phyloP scores from a whole-genome alignment of 805 yeast genomes.

The Teunomyces pallodes region DNA sequence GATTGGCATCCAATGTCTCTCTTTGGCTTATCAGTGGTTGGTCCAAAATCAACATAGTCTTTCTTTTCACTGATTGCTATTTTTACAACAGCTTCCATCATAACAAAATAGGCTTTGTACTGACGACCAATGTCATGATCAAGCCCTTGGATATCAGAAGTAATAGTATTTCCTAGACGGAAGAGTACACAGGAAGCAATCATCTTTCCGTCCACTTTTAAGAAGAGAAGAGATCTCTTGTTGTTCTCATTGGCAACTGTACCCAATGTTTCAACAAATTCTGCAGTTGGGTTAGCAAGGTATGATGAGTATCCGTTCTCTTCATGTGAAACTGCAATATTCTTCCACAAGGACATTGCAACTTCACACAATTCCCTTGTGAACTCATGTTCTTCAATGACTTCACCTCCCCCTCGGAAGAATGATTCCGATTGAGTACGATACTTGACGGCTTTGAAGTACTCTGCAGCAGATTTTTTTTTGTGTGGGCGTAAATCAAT shows the following conservation, averaged over 20 bases:
- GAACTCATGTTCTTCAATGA: constrained; percentile 32
- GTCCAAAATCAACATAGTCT: constrained; percentile 44
- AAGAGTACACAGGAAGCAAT: constrained; percentile 43
- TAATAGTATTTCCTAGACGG: constrained; percentile 42
- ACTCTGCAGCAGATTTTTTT: constrained; percentile 28
- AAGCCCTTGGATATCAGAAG: constrained; percentile 44
- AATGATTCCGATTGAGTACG: constrained; percentile 36
- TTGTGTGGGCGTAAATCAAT: constrained; percentile 36
- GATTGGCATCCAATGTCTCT: constrained; percentile 37
- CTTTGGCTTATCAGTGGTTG: constrained; percentile 44
- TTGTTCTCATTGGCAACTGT: constrained; percentile 17
- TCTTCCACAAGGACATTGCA: constrained; percentile 34
- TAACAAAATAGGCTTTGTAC: constrained; percentile 44
- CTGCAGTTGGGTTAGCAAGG: constrained; percentile 30
- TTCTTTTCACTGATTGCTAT: constrained; percentile 38
- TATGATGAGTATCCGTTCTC: constrained; percentile 37
- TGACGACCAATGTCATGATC: constrained; percentile 37
- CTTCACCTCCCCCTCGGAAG: constrained; percentile 31
- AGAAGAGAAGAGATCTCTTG: constrained; percentile 33
- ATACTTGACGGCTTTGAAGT: constrained; percentile 40
- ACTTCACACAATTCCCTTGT: constrained; percentile 24
- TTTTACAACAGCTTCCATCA: constrained; percentile 44
- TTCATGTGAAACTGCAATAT: constrained; percentile 36
- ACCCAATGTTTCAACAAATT: constrained; percentile 30
- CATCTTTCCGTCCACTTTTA: constrained; percentile 32